Conservation (phyloP, 2,329 filamentous ascomycete species). For the Podosphaera xanthii region DNA sequence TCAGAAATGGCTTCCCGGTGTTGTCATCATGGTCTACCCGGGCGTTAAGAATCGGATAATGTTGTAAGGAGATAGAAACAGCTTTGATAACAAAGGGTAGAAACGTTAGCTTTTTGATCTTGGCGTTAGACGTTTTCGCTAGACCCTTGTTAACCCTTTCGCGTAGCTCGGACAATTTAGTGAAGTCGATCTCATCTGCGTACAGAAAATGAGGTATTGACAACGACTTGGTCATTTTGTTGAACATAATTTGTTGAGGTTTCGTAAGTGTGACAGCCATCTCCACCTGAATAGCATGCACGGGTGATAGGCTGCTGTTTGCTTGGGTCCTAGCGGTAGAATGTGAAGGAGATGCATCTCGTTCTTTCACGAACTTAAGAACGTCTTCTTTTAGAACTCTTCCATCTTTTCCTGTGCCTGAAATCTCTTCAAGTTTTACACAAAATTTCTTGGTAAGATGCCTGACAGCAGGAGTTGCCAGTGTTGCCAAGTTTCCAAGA, state of each 20-base stretch:
- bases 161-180: constrained; percentile 48
- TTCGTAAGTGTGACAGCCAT: constrained; percentile 46
- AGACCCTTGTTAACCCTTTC: constrained; percentile 49
- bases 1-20: constrained; percentile 44
- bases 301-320: constrained; percentile 3
- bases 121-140: constrained; percentile 15
- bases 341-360: constrained; percentile 19
- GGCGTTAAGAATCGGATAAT: constrained; percentile 73
- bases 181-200: constrained; percentile 71
- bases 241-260: constrained; percentile 87
- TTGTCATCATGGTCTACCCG: constrained; percentile 41
- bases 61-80: constrained; percentile 59
- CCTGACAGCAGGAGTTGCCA: constrained; percentile 82
- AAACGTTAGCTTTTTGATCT: constrained; percentile 52
- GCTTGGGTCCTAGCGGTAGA: constrained; percentile 6
- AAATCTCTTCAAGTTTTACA: constrained; percentile 54
- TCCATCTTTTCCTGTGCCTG: constrained; percentile 75
- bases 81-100: constrained; percentile 94
- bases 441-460: constrained; percentile 63
- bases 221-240: constrained; percentile 81
- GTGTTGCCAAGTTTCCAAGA: constrained; percentile 39
- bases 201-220: constrained; percentile 90
- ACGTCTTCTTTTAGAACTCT: constrained; percentile 87
- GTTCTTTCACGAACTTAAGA: constrained; percentile 38
- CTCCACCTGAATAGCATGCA: constrained; percentile 34